Evolutionary conservation across 1,139 yeast species (phyloP), one percentile per base, ranked within the genome.

Genomic region (Arxiozyma telluris): DNA sequence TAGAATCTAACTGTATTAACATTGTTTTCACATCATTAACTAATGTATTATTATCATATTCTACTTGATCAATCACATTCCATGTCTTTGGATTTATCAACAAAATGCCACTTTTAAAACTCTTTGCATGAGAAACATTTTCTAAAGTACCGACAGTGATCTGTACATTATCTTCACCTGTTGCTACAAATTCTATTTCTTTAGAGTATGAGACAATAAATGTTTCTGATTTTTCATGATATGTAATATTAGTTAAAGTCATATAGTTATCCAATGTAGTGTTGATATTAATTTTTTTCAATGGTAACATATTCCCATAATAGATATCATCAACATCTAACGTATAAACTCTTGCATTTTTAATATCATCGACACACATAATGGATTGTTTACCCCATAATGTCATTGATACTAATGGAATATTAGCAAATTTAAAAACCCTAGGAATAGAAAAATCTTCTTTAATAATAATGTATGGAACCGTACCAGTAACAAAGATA

Each of bases 11-110:
- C 41, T 70, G 73, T 41, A 73, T 64, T 41, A 62, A 44, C 62
- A 70, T 60, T 0, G 74, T 61, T 50, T 68, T 68, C 44, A 71
- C 57, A 54, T 71, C 71, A 54, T 67, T 72, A 12, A 72, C 84
- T 17, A 85, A 75, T 57, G 90, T 93, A 66, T 87, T 83, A 34
- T 80, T 84, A 5, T 76, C 82, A 50, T 87, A 74, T 45, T 81
- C 84, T 50, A 84, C 68, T 20, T 79, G 77, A 62, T 90, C 97
- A 62, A 90, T 84, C 0, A 84, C 79, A 0, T 81, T 73, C 96
- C 96, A 90, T 21, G 82, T 82, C 48, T 73, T 73, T 0, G 96
- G 93, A 1, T 94, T 86, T 0, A 91, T 64, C 49, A 91, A 72
- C 55, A 83, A 79, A 11, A 91, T 65, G 1, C 77, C 74, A 25